Conservation (phyloP, 345 rosid species). For the Theobroma cacao region DNA sequence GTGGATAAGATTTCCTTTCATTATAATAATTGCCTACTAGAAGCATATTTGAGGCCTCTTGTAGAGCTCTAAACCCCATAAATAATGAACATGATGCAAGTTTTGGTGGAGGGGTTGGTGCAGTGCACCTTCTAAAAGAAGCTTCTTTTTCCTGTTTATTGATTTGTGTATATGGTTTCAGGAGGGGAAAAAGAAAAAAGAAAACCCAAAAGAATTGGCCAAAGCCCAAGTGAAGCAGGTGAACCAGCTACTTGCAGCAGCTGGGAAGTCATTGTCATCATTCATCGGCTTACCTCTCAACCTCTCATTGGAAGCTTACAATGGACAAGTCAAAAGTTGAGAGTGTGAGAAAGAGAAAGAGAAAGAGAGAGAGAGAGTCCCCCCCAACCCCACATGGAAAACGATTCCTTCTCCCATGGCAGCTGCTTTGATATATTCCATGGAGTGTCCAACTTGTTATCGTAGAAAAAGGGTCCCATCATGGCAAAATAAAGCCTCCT, state of each 20-base stretch:
- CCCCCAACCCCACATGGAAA: not conserved
- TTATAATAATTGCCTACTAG: not conserved
- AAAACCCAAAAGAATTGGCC: not conserved
- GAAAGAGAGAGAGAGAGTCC: not conserved
- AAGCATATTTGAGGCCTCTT: not conserved
- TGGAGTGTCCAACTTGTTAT: not conserved
- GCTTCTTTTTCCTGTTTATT: not conserved
- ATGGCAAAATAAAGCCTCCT: no score
- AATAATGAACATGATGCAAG: not conserved
- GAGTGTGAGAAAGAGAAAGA: not conserved
- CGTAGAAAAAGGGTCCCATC: not conserved
- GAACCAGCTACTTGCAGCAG: not conserved
- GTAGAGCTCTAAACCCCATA: not conserved
- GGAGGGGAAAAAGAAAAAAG: rapidly evolving
- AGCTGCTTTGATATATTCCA: not conserved
- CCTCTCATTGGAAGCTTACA: not conserved
- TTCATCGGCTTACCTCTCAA: not conserved
- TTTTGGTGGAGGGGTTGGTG: not conserved
- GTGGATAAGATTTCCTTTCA: not conserved
- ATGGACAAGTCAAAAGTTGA: not conserved
- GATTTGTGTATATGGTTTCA: not conserved
- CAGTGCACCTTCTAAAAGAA: not conserved
- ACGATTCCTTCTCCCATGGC: not conserved
- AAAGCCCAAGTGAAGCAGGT: not conserved
- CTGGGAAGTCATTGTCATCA: not conserved